Evolutionary conservation across 139 green algal species (phyloP), one percentile per base, ranked within the genome.

Genomic region (Deuterostichococcus epilithicus): DNA sequence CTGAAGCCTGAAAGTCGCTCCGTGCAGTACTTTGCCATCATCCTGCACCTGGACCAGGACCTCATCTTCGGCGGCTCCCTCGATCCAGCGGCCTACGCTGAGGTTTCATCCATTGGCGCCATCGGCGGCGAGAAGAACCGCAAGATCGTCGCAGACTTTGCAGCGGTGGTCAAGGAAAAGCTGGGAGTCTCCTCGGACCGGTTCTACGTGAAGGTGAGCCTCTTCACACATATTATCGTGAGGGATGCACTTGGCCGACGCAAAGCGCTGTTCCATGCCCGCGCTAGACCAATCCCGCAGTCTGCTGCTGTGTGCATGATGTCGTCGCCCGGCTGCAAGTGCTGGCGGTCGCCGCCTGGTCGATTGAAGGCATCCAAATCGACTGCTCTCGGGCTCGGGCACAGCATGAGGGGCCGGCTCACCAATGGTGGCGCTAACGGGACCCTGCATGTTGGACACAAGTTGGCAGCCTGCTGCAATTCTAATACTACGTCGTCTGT

Each of bases 91-190:
- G 88, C 88, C 1, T 92, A 81, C 36, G 86, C 78, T 0, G 83
- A 91, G 75, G 76, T 92, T 5, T 81, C 90, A 22, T 83, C 69
- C 60, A 88, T 89, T 52, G 83, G 82, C n/a, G 60, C 80, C 28
- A 88, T 91, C 42, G 87, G 86, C 23, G 88, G 88, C 3, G 88
- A 88, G 10, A 91, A 91, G 42, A 84, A 84, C 80, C 78, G 77
- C 44, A 34, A 73, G 32, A 84, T 84, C 33, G 77, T 66, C 18
- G 75, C 70, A 0, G 82, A 80, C 22, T 76, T 92, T 25, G 76
- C 81, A 30, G 80, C 83, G 37, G 78, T 91, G 35, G 60, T 91
- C 32, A 69, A 82, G 60, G 38, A 60, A 3, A 81, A 88, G 65
- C 78, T 91, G 18, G 74, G 78, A 2, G 68, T 92, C 1, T 79